Base-by-base conservation (phyloP, 495 filamentous ascomycete genomes). In the Penicillium tannophilum region DNA sequence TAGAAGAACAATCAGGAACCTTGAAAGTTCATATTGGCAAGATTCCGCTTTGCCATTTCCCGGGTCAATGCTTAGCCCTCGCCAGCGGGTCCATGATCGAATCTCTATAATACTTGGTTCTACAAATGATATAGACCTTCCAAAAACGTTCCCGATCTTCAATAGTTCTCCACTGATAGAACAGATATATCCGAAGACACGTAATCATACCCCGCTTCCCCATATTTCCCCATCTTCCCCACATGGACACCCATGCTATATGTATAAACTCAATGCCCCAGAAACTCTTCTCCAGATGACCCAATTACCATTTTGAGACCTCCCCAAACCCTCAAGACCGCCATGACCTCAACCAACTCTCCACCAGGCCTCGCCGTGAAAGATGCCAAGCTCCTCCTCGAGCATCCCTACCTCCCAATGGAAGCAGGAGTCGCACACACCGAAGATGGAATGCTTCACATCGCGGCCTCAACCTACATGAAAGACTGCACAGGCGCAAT, bases 391-490 rank as follows among this genome's bases (percentile, higher is more conserved):
- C 51, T 54, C 23, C 51, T 54, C 12, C 51, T 54, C 23, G 19
- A 42, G 17, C 33, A 54, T 5, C 51, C 51, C 39, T 54, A 43
- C n/a, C 51, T 54, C 3, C 35, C 51, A 6, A 43, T 54, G 41
- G 52, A 54, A 20, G 52, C 52, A 9, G 52, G 52, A 30, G 41
- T 54, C 4, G 52, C 52, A 4, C 9, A 20, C 10, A 45, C 39
- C 4, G 26, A 45, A 17, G 52, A 54, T 9, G 39, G 52, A 20
- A 44, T 44, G 39, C n/a, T 16, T 23, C 52, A 54, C 23, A 35
- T 54, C 3, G 52, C 52, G 26, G 52, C 52, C 10, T 56, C 54
- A 35, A 56, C 54, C 11, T 56, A 56, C 43, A 56, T 56, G 54
- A 56, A 56, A 28, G 9, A 8, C 31, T 56, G 28, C 30, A 56